Evolutionary conservation across 2,329 filamentous ascomycete species (phyloP), one percentile per base, ranked within the genome.

Genomic region (Talaromyces rugulosus): DNA sequence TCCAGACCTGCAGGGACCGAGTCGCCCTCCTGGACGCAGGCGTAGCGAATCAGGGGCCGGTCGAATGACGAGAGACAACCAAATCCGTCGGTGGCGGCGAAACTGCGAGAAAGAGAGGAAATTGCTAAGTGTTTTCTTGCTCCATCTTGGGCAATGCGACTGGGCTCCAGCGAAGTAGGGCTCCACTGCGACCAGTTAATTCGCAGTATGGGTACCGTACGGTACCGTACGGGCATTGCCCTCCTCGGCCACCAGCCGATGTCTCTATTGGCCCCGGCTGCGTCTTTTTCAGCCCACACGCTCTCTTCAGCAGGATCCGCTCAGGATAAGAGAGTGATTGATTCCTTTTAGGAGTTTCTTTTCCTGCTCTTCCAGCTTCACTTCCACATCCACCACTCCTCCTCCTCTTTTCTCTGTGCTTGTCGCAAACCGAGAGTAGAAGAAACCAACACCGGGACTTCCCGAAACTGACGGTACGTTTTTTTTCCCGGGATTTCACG

Each of bases 301-400:
- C 23, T 23, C 23, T 23, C 44, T 47, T n/a, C 44, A 27, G 23
- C 44, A 23, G 23, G 44, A 18, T 47, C 44, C 44, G 44, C 44
- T 27, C 44, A 27, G 44, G 8, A 23, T 27, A 47, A 27, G 14
- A 27, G 14, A 28, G 30, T 30, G 34, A 44, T 59, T 52, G 18
- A 47, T 33, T 56, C 40, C 28, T 53, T 62, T 44, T 50, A 56
- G 51, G 51, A 18, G 34, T 55, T 64, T 58, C 59, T 55, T 62
- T 52, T 65, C 58, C 61, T 57, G 56, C 54, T 31, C 33, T 51
- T 56, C 53, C 63, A 60, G 51, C 63, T 62, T 61, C 56, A 60
- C 66, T 60, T 56, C 66, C 63, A 63, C 60, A 62, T 64, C 55
- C 53, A 54, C 36, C 57, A 34, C 47, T 18, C 42, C 36, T 23